Evolutionary conservation across 345 rosid species (phyloP), one percentile per base, ranked within the genome.

Genomic region (Eucalyptus rudis): DNA sequence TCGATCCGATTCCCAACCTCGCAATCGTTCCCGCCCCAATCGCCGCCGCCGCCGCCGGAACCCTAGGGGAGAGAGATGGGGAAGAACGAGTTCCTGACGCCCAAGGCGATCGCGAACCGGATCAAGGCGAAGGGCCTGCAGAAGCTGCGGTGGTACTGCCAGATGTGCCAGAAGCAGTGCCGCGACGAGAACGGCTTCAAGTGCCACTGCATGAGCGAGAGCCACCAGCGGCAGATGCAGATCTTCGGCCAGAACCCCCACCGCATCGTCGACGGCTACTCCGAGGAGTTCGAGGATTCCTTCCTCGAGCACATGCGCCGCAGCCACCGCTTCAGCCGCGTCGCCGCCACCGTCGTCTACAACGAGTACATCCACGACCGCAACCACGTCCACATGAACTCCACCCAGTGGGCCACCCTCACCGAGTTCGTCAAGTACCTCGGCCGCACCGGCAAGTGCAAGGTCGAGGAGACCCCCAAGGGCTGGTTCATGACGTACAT

Each of bases 151-250:
- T 98, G 99, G 99, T 98, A 98, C 59, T 98, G 98, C 87, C 99
- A 98, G 92, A 98, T 98, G 99, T 96, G 99, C 90, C 97, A 97
- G 93, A 98, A 98, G 91, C 99, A 97, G 87, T 98, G 99, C 91
- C 94, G 98, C 4, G 99, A 97, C 89, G 99, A 98, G 95, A 98
- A 97, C 88, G 99, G 99, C 5, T 98, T 98, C 96, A 97, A 98
- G 90, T 98, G 99, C 92, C 99, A 98, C 88, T 97, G 99, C 89
- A 96, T 98, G 98, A 95, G 97, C 93, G 99, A 98, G 90, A 92
- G 95, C 90, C 99, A 97, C 91, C 99, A 98, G 90, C 95, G 99
- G 3, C 99, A 97, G 95, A 98, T 98, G 99, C 95, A 95, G 79
- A 91, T 97, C 52, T 98, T 96, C 33, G 99, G 99, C 15, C 96